Evolutionary conservation across 495 filamentous ascomycete species (phyloP).

Genomic region (Clavariopsis aquatica): DNA sequence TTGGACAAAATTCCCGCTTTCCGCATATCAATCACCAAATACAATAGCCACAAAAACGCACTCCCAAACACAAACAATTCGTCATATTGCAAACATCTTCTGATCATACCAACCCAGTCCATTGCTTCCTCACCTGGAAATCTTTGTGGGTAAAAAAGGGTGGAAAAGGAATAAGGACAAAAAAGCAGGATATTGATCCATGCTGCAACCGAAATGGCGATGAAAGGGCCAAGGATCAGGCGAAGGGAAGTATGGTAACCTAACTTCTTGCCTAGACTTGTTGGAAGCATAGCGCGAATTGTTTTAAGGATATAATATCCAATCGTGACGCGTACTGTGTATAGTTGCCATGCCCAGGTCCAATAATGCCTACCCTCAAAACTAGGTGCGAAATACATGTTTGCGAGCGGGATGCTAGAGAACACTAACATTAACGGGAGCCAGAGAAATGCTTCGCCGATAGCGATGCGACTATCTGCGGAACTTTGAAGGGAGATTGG

Average conservation of each 20-base stretch:
- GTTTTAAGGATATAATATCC: not conserved
- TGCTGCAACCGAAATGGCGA: not conserved
- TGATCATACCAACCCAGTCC: not conserved
- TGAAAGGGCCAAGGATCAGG: not conserved
- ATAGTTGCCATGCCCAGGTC: slow-evolving; percentile 20
- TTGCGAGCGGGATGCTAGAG: not conserved
- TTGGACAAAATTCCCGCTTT: not conserved
- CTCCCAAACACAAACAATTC: slow-evolving; percentile 2
- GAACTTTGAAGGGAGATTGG: not conserved
- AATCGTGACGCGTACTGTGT: not conserved
- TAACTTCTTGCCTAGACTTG: not conserved
- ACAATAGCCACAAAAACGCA: not conserved
- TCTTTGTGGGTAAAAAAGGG: not conserved
- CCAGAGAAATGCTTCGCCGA: not conserved
- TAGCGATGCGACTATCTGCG: not conserved
- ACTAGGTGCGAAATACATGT: not conserved
- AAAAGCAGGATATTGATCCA: not conserved
- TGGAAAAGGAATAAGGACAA: not conserved
- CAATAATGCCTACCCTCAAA: slow-evolving; percentile 12
- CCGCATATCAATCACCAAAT: not conserved
- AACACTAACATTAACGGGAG: not conserved
- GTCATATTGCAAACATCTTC: not conserved
- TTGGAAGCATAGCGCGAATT: not conserved
- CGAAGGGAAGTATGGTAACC: not conserved
- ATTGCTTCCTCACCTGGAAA: no score